phyloP scores from a whole-genome alignment of 352 stramenopile genomes.

The Globisporangium carolinianum region DNA sequence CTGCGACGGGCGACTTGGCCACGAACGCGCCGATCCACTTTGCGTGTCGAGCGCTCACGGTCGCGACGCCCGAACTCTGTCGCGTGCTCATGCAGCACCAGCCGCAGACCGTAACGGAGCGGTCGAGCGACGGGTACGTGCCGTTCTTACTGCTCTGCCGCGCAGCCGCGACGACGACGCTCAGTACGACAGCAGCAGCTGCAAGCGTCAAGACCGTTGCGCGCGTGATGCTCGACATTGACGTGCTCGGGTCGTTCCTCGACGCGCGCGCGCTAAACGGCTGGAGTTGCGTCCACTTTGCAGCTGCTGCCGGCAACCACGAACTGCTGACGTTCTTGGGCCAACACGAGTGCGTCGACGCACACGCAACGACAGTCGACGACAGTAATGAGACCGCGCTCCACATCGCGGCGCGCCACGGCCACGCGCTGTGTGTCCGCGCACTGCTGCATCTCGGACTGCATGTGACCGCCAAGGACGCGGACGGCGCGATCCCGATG shows the following conservation, averaged over 20 bases:
- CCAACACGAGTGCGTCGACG: constrained; percentile 24
- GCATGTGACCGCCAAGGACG: constrained; percentile 39
- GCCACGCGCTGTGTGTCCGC: constrained; percentile 25
- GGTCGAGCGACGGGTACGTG: constrained; percentile 24
- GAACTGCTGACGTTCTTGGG: constrained; percentile 33
- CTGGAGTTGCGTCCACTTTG: constrained; percentile 50
- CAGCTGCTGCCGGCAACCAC: constrained; percentile 37
- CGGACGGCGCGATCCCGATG: constrained; percentile 39
- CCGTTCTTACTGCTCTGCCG: constrained; percentile 52
- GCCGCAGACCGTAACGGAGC: constrained; percentile 27
- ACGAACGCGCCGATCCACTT: constrained; percentile 55
- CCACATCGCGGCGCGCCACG: constrained; percentile 40
- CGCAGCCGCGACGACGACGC: constrained; percentile 4
- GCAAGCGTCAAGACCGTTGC: constrained; percentile 27
- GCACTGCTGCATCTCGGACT: constrained; percentile 29
- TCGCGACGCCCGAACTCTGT: constrained; percentile 35
- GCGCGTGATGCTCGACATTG: constrained; percentile 44
- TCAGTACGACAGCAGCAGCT: constrained; percentile 10
- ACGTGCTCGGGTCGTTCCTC: constrained; percentile 53
- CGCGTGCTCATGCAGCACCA: constrained; percentile 35
- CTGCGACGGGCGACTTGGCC: constrained; percentile 36
- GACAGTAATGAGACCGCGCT: constrained; percentile 35
- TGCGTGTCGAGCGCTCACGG: constrained; percentile 45
- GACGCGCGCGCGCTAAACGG: constrained; percentile 27
- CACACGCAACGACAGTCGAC: constrained; percentile 31